Base-by-base conservation (phyloP, 805 yeast species). In the Wilhelminamyces savonicus region DNA sequence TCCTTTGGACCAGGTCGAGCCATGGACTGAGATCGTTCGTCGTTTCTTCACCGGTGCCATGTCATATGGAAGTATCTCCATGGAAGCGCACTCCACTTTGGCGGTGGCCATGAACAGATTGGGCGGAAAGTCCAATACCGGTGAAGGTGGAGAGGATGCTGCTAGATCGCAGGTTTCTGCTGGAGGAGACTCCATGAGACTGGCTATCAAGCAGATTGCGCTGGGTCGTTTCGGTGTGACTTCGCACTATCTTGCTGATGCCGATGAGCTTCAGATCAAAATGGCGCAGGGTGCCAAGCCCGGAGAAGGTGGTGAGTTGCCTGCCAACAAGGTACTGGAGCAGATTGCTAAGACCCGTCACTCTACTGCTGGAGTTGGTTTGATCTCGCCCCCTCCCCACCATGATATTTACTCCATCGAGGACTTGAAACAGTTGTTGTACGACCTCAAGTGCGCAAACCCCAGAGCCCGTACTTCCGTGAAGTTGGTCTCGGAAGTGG, bases 281-380 rank as follows among this genome's bases (percentile, higher is more conserved):
- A 87, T 90, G 88, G 97, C 97, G 7, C 98, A 90, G 65, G 97
- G 98, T 65, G 98, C 98, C 32, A 90, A 90, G 64, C 97, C 97
- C 8, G 98, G 97, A 67, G 97, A 92, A 69, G 98, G 98, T 71
- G 98, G 98, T 71, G 97, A 92, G 62, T 70, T 87, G 44, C 96
- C 96, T 21, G 95, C 95, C 36, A 82, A 83, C 65, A 90, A 90
- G 62, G 98, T 90, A 28, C 74, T 90, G 16, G 76, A 70, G 35
- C 74, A 75, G 28, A 90, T 90, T 64, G 98, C 95, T 27, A 85
- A 82, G 61, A 88, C 97, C 7, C 78, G 98, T 63, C 96, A 88
- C 60, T 87, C 97, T 1, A 90, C 97, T 19, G 85, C 94, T 19
- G 94, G 95, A 50, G 97, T 90, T 35, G 97, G 97, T 48, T 71